These are phyloP conservation scores for Backusella parvicylindrica DNA, from an alignment of 192 early-diverging fungal species.

Conservation along the genomic window DNA sequence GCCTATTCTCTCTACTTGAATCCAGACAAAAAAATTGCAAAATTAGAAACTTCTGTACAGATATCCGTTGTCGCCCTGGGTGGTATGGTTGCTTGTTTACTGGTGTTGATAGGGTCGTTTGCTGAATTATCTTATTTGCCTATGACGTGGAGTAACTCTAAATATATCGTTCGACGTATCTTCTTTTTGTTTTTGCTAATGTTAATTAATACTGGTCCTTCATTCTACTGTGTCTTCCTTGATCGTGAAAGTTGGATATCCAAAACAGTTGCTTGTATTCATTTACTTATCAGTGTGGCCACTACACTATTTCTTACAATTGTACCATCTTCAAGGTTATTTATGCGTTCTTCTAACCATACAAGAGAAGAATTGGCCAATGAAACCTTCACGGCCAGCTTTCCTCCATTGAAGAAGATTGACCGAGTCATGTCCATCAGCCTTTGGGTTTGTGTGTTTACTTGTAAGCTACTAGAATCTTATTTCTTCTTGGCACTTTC, in stretches of 20 bases:
- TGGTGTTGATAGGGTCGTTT: constrained; percentile 62
- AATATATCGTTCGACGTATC: constrained; percentile 46
- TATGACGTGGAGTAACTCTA: constrained; percentile 52
- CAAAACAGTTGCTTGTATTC: constrained; percentile 59
- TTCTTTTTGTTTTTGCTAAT: constrained; percentile 57
- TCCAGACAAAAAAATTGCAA: constrained; percentile 34
- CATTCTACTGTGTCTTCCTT: constrained; percentile 54
- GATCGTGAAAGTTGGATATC: constrained; percentile 42
- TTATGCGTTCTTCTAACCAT: constrained; percentile 38
- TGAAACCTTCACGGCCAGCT: constrained; percentile 71
- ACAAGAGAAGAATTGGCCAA: constrained; percentile 40
- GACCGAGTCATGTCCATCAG: constrained; percentile 68
- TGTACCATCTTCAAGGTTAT: constrained; percentile 60
- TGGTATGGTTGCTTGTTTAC: constrained; percentile 64
- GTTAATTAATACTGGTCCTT: constrained; percentile 59
- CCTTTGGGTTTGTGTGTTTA: constrained; percentile 69
- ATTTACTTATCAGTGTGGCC: constrained; percentile 65
- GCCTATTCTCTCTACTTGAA: constrained; percentile 62
- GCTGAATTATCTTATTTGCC: constrained; percentile 73
- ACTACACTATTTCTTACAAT: constrained; percentile 65
- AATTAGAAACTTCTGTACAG: constrained; percentile 42
- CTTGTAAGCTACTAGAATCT: constrained; percentile 76
- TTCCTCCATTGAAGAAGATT: constrained; percentile 61
- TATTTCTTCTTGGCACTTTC: constrained; percentile 82
- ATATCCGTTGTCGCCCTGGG: constrained; percentile 69